These are phyloP conservation scores for Skeletonema tropicum DNA, from an alignment of 108 stramenopile species.

Conservation along the genomic window DNA sequence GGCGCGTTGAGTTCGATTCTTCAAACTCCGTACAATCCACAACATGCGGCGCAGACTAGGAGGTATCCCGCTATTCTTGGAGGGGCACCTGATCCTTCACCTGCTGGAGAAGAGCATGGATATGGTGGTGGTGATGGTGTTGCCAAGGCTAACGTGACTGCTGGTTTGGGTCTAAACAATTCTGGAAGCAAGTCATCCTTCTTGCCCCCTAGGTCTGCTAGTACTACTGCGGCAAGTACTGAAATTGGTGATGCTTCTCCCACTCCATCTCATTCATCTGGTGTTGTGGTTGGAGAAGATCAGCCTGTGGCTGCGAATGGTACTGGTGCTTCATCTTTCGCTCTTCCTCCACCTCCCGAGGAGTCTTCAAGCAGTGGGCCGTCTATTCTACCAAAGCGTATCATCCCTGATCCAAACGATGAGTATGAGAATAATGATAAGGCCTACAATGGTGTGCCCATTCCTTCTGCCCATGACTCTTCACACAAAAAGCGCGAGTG, in stretches of 20 bases:
- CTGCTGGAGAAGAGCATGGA: constrained; percentile 1
- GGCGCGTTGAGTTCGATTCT: constrained; percentile 23
- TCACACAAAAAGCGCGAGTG: constrained; percentile 77
- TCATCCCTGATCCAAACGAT: constrained; percentile 32
- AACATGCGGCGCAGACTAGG: constrained; percentile 28
- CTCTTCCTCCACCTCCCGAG: constrained; percentile 50
- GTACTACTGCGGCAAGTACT: not conserved
- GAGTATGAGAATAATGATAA: constrained; percentile 14
- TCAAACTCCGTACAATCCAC: constrained; percentile 42
- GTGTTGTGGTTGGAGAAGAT: not conserved
- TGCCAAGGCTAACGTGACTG: not conserved
- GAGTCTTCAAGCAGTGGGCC: constrained; percentile 11
- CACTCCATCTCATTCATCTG: not conserved
- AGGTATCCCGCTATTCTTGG: constrained; percentile 50
- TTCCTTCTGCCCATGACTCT: constrained; percentile 51
- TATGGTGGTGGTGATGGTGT: constrained; percentile 5
- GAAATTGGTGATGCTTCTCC: not conserved
- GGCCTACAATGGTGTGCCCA: constrained; percentile 41
- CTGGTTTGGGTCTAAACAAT: not conserved
- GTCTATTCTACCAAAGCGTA: constrained; percentile 49
- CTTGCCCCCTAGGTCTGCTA: constrained; percentile 2
- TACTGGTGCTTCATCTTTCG: constrained; percentile 22
- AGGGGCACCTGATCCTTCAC: constrained; percentile 23
- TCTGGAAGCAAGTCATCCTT: constrained; percentile 4
- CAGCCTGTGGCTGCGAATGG: constrained; percentile 6